These are phyloP conservation scores for Coemansia interrupta DNA, from an alignment of 192 early-diverging fungal genomes.

Conservation along the genomic window DNA sequence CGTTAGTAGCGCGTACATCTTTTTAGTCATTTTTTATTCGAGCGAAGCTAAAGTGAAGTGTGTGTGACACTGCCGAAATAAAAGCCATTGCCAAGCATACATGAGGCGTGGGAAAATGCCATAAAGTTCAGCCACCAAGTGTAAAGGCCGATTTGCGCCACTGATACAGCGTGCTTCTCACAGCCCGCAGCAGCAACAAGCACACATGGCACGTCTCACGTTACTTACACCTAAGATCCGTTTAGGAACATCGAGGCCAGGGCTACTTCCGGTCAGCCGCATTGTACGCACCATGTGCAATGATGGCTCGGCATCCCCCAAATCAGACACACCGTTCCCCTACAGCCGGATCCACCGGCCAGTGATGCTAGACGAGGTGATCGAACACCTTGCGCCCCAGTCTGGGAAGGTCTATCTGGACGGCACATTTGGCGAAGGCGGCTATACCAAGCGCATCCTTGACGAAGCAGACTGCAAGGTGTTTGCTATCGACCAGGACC, in stretches of 20 bases:
- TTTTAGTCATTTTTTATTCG: constrained; percentile 1
- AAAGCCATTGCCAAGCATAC: too few relatives aligned
- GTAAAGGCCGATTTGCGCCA: too few relatives aligned
- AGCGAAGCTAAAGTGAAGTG: not conserved
- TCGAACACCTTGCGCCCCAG: constrained; percentile 45
- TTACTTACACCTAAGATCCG: too few relatives aligned
- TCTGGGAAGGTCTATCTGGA: constrained; percentile 57
- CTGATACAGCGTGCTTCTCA: too few relatives aligned
- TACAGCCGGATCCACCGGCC: constrained; percentile 45
- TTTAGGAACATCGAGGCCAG: too few relatives aligned
- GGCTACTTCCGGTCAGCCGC: too few relatives aligned
- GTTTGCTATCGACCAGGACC: constrained; percentile 72
- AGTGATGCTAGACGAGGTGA: constrained; percentile 53
- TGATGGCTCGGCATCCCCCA: not conserved
- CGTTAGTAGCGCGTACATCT: constrained; percentile 34
- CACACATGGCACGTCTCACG: too few relatives aligned
- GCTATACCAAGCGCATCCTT: constrained; percentile 65
- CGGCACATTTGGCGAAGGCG: constrained; percentile 72
- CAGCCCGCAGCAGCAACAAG: too few relatives aligned
- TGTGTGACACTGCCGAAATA: too few relatives aligned
- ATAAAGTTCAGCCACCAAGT: too few relatives aligned
- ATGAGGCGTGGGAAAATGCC: too few relatives aligned
- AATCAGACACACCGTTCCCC: not conserved
- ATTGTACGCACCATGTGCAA: too few relatives aligned
- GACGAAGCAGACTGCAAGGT: constrained; percentile 60